Conservation (phyloP, 2,329 filamentous ascomycete genomes). For the Cadophora malorum region DNA sequence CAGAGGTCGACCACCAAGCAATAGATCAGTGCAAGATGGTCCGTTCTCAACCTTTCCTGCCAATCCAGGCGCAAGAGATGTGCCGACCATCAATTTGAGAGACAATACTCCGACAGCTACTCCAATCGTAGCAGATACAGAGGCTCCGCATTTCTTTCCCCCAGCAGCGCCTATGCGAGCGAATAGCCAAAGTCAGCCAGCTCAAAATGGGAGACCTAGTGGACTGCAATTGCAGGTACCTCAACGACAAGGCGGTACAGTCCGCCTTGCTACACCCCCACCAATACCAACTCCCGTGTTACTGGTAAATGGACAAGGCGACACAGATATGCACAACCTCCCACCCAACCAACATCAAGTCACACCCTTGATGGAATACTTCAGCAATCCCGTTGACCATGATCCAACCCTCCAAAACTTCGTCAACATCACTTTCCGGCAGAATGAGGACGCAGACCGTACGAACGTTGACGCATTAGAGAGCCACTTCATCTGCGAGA, state of each 20-base stretch:
- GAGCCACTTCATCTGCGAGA: constrained; percentile 57
- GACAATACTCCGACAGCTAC: constrained; percentile 51
- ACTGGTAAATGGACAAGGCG: constrained; percentile 55
- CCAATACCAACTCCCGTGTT: constrained; percentile 48
- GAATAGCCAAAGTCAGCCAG: constrained; percentile 34
- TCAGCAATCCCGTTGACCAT: constrained; percentile 33
- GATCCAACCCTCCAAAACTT: constrained; percentile 37
- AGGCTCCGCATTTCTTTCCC: constrained; percentile 46
- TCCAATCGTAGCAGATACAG: constrained; percentile 52
- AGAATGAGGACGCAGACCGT: constrained; percentile 44
- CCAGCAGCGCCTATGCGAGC: constrained; percentile 25
- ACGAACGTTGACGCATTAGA: constrained; percentile 66
- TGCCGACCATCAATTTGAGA: constrained; percentile 52
- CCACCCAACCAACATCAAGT: constrained; percentile 34
- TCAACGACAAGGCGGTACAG: constrained; percentile 63
- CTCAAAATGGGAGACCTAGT: constrained; percentile 49
- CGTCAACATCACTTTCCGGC: constrained; percentile 42
- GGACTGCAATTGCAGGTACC: constrained; percentile 68
- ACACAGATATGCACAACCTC: constrained; percentile 43
- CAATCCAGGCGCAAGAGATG: constrained; percentile 58
- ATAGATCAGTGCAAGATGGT: constrained; percentile 68
- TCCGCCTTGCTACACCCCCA: constrained; percentile 65
- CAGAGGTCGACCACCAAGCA: constrained; percentile 80
- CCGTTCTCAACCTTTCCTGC: constrained; percentile 74
- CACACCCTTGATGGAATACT: constrained; percentile 42